Evolutionary conservation across 2,329 filamentous ascomycete genomes (phyloP), one percentile per base, ranked within the genome.

Genomic region (Pseudopyricularia cyperi): DNA sequence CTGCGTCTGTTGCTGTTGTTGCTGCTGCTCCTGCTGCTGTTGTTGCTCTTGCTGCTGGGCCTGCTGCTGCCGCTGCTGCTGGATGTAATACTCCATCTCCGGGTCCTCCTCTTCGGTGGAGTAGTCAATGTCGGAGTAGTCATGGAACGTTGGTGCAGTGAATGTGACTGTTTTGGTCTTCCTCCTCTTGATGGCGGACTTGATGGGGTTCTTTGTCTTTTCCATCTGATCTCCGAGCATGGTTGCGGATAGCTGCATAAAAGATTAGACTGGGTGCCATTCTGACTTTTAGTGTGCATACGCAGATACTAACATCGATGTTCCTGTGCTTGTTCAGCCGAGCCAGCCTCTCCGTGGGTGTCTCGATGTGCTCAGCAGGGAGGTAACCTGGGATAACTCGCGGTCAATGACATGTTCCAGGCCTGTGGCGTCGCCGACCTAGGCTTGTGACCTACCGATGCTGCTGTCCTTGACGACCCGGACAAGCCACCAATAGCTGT

Each of bases 401-500:
- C 56, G 24, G 35, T 51, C 35, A 51, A 39, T 7, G 30, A 30
- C 17, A 30, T n/a, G 15, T 19, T 17, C 7, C 22, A 14, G 39
- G 6, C 28, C 0, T 33, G n/a, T 17, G 46, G 46, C 28, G 17
- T 33, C 8, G 15, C 22, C 11, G 17, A 15, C 11, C 17, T 14
- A 19, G 17, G 3, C 14, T 17, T 19, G 12, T 7, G 30, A 60
- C 71, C 53, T 66, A 82, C 77, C 80, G 67, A 98, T 98, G 65
- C 89, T 97, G 66, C 87, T 94, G 68, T 98, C 93, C 68, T 97
- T 97, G 51, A 97, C 90, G 46, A 98, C 87, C 57, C 91, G 80
- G 14, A 98, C 93, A 55, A 98, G 79, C 93, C 93, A 98, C 93
- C 93, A 98, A 68, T 98, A 98, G 70, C 90, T 97, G 71, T 98